Evolutionary conservation across 306 rosid species (phyloP), one percentile per base, ranked within the genome.

Genomic region (Prunus mume): DNA sequence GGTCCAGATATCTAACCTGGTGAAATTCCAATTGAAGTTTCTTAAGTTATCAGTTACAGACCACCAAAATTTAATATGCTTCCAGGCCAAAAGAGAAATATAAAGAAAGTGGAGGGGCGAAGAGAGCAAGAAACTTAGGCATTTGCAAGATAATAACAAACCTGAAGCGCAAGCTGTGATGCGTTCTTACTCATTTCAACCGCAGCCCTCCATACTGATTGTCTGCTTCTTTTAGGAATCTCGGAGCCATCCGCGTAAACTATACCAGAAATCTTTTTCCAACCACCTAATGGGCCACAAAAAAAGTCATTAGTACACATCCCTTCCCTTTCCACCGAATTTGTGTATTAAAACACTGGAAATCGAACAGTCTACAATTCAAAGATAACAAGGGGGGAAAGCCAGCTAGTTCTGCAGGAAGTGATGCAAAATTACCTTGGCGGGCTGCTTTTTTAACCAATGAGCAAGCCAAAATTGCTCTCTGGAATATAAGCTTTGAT

Each of bases 121-220:
- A 32, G 28, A 34, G 12, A 3, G 24, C 22, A 47, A 27, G 20
- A 46, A 76, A 72, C 5, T 43, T 49, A 3, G 32, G 20, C 58
- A 51, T 12, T 45, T 46, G 49, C 50, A 67, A 61, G 77, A 70
- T 66, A 51, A 72, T 50, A 72, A 58, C 72, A 62, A 78, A 94
- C 99, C 98, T 92, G 98, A 81, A 96, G 91, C 1, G 97, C 97
- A 74, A 92, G 91, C 81, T 92, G 99, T 32, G 99, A 89, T 73
- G 85, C 91, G 62, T 91, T 96, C 85, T 84, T 88, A 83, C 97
- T 91, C 90, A 83, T 85, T 82, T 89, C 92, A 77, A 96, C 98
- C 46, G 97, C 87, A 66, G 89, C 93, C 85, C 98, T 92, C 99
- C 99, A 96, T 62, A 83, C 92, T 13, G 89, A 84, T 75, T 80